Percentiles rank a stretch among this genome's conserved stretches.
phyloP scores from a whole-genome alignment of 441 rosid species.

The Euphorbia schlechtendalii region DNA sequence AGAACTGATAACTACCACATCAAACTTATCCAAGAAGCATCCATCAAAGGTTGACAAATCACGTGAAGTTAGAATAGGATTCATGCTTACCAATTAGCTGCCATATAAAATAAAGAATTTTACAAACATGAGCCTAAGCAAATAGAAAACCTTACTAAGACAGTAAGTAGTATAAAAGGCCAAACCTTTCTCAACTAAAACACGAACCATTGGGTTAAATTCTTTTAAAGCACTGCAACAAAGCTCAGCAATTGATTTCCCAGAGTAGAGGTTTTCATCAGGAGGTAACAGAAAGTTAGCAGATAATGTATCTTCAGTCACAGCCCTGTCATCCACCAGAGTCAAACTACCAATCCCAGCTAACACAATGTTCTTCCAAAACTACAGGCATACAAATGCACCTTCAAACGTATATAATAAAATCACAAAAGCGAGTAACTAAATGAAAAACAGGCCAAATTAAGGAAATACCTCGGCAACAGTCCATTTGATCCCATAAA shows the following conservation, averaged over 20 bases:
- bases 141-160: constrained; percentile 1
- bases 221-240: constrained; percentile 60
- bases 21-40: constrained; percentile 62
- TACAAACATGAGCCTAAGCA: neutral
- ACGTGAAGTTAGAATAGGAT: constrained; percentile 31
- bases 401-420: neutral
- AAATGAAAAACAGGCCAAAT: neutral
- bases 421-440: neutral
- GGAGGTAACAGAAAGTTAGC: constrained; percentile 59
- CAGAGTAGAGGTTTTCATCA: constrained; percentile 31
- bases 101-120: neutral
- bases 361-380: constrained; percentile 88
- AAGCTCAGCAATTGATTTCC: constrained; percentile 52
- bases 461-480: constrained; percentile 54
- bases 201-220: constrained; percentile 83
- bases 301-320: constrained; percentile 48
- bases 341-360: constrained; percentile 89
- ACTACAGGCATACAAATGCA: constrained; percentile 31
- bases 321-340: constrained; percentile 59
- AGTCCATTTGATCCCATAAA: constrained; percentile 67
- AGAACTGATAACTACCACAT: constrained; percentile 59
- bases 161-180: neutral
- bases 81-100: neutral
- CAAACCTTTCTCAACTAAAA: constrained; percentile 63
- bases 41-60: constrained; percentile 47